Conservation (phyloP, 1,139 yeast species). For the Debaryomyces coudertii region DNA sequence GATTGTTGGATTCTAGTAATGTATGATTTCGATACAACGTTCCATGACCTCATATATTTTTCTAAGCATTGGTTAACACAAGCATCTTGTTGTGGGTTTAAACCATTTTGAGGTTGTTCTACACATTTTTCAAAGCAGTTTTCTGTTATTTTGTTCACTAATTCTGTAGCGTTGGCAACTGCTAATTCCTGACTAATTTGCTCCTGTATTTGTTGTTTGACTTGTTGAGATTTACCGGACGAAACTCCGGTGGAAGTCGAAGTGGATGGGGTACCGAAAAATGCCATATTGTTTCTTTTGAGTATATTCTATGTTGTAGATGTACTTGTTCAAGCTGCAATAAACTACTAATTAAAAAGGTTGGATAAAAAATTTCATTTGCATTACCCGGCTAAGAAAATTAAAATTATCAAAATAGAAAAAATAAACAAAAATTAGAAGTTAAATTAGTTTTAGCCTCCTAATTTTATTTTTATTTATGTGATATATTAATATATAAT, state of each 20-base stretch:
- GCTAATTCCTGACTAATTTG: conserved; percentile 85
- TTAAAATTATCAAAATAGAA: too few relatives aligned
- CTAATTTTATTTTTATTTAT: too few relatives aligned
- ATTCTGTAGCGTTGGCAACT: conserved; percentile 83
- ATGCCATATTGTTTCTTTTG: conserved; percentile 27
- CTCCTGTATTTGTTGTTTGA: conserved; percentile 64
- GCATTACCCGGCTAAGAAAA: conserved; percentile 9
- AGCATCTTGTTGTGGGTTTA: conserved; percentile 34
- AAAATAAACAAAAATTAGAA: too few relatives aligned
- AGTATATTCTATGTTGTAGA: background rate
- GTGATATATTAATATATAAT: too few relatives aligned
- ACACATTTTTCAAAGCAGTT: conserved; percentile 86
- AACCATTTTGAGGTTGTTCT: conserved; percentile 48
- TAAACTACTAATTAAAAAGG: background rate
- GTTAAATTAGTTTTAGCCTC: too few relatives aligned
- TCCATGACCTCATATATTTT: conserved; percentile 93
- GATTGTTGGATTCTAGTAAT: conserved; percentile 65
- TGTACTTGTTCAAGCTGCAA: background rate
- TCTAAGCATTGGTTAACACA: conserved; percentile 81
- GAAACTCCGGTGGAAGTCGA: conserved; percentile 21
- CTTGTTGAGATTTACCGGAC: conserved; percentile 26
- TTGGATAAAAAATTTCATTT: conserved; percentile 6
- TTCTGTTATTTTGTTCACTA: conserved; percentile 84
- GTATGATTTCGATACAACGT: conserved; percentile 75
- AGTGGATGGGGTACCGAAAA: conserved; percentile 33